These are phyloP conservation scores for Tolypocladium paradoxum DNA, from an alignment of 2,329 filamentous ascomycete genomes.

Conservation along the genomic window DNA sequence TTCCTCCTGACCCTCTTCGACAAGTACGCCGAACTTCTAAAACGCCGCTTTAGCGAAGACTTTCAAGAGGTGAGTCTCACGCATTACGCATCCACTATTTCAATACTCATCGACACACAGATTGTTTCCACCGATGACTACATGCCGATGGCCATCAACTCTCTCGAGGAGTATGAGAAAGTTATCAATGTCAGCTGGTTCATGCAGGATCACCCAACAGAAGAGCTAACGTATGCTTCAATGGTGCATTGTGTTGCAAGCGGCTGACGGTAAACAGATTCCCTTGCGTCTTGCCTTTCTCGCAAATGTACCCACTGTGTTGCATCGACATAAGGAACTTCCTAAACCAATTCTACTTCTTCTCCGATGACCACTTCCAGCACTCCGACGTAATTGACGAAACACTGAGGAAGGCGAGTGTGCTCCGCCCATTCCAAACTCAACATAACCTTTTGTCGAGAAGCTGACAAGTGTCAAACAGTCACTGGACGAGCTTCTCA, in stretches of 20 bases:
- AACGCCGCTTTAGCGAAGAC: constrained; percentile 84
- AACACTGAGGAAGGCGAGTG: constrained; percentile 62
- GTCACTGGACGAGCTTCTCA: constrained; percentile 91
- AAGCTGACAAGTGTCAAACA: constrained; percentile 21
- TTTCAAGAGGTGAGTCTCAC: constrained; percentile 66
- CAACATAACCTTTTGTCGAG: background rate
- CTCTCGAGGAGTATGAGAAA: constrained; percentile 83
- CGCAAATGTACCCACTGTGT: constrained; percentile 96
- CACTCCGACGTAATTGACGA: constrained; percentile 85
- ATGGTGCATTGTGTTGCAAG: background rate
- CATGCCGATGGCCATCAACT: constrained; percentile 98
- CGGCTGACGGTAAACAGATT: constrained; percentile 43
- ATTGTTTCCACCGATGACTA: constrained; percentile 91
- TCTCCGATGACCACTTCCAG: constrained; percentile 91
- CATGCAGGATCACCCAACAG: constrained; percentile 64
- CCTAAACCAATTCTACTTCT: constrained; percentile 95
- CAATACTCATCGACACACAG: constrained; percentile 19
- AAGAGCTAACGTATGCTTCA: constrained; percentile 58
- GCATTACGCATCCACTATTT: background rate
- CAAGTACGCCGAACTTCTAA: constrained; percentile 86
- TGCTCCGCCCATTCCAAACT: background rate
- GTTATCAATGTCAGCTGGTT: constrained; percentile 97
- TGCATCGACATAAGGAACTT: constrained; percentile 98
- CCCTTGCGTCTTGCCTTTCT: constrained; percentile 92
- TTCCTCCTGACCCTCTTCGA: constrained; percentile 85